Evolutionary conservation across 306 rosid species (phyloP).

Genomic region (Cucumis hystrix): DNA sequence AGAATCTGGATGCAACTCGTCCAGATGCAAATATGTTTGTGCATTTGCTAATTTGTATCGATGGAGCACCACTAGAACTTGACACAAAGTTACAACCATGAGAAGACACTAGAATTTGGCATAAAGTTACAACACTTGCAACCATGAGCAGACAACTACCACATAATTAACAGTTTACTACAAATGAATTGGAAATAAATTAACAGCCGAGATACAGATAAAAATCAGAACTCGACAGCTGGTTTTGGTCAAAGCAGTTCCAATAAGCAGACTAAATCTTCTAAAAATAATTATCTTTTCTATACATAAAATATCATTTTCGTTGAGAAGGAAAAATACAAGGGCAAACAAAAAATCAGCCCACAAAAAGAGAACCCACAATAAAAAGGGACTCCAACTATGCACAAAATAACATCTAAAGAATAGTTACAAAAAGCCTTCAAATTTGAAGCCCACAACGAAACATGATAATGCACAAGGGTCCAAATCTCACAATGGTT

Average conservation of each 20-base stretch:
- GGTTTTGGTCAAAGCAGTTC: neutral
- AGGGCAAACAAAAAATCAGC: too few relatives aligned
- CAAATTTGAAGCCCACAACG: too few relatives aligned
- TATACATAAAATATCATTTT: too few relatives aligned
- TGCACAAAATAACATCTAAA: too few relatives aligned
- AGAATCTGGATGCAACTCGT: neutral
- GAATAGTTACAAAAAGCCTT: too few relatives aligned
- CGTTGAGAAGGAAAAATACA: too few relatives aligned
- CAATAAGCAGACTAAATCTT: neutral
- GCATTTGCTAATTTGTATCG: neutral
- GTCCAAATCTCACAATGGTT: too few relatives aligned
- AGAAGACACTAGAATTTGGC: too few relatives aligned
- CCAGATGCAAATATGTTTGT: neutral
- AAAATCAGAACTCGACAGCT: neutral
- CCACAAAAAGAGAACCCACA: too few relatives aligned
- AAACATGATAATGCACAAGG: too few relatives aligned
- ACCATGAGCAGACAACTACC: neutral
- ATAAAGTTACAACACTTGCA: too few relatives aligned
- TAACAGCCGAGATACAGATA: neutral
- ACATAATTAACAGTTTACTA: neutral
- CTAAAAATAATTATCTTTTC: neutral
- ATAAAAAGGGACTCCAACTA: too few relatives aligned
- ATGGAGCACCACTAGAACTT: neutral
- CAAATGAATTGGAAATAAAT: neutral
- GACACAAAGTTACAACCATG: neutral